Base-by-base conservation (phyloP, 164 flowering plant species). In the Magnolia changhungtana region DNA sequence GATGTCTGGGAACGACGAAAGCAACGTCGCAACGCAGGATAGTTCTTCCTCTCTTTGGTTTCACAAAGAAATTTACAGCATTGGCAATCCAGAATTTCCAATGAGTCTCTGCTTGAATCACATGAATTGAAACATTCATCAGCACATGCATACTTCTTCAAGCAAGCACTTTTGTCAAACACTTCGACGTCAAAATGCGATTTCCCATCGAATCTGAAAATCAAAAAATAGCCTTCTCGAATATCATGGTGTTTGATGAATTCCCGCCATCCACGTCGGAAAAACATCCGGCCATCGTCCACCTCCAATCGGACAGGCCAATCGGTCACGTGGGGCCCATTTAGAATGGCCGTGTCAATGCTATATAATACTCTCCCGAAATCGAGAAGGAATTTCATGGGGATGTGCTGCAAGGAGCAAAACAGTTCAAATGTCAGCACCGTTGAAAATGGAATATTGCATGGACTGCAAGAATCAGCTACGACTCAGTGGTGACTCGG, bases 181-280 rank as follows among this genome's bases (percentile, higher is more conserved):
- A 90, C 78, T 79, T 85, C 86, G 65, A 91, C 90, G 1, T 82
- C 76, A 69, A 91, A 90, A 50, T 84, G 72, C 79, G 84, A 81
- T 75, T 83, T 66, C 18, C 92, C 94, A 78, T 88, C 83, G 77
- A 91, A 86, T 80, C 88, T 82, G 37, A 92, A 87, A 71, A 91
- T 90, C 73, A 90, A 74, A 65, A 87, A 63, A 79, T 91, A 93
- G 16, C 89, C 89, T 50, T 67, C 73, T 50, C 83, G 83, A 23
- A 90, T n/a, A 14, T 58, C 77, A 78, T 91, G 86, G 81, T 86
- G 90, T 29, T 78, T 79, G 49, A 86, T 87, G 82, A 91, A 91
- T 10, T 75, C 78, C 11, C 79, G 73, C 95, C 93, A 90, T 24
- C 91, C 95, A 67, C 79, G 63, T 50, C 76, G 45, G 58, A 91